These are phyloP conservation scores for Beta vulgaris DNA, from an alignment of 148 eudicot genomes.

Conservation along the genomic window DNA sequence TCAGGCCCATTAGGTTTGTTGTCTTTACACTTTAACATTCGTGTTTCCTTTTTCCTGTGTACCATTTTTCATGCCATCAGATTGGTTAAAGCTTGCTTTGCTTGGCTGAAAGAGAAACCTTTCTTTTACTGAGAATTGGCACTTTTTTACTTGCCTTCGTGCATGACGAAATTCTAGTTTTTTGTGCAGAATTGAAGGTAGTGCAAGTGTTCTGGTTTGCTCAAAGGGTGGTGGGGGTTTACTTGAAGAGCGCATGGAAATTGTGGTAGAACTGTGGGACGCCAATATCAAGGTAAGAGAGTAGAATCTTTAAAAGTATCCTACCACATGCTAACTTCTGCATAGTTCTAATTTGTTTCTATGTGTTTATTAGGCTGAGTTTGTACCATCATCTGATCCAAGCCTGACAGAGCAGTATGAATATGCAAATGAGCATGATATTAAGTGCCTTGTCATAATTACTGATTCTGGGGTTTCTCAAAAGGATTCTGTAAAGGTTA, in stretches of 20 bases:
- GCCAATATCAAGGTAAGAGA: slow-evolving; percentile 61
- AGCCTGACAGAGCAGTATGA: slow-evolving; percentile 98
- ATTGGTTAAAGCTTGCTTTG: background rate
- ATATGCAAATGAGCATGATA: slow-evolving; percentile 92
- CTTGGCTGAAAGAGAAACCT: background rate
- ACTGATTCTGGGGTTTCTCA: slow-evolving; percentile 73
- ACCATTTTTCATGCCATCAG: background rate
- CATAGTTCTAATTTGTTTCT: background rate
- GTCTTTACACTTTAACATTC: background rate
- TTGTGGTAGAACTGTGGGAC: slow-evolving; percentile 82
- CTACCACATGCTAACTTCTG: slow-evolving; percentile 8
- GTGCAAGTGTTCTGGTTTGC: slow-evolving; percentile 61
- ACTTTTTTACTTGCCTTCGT: background rate
- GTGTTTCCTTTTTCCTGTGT: background rate
- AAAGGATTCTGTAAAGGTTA: slow-evolving; percentile 75
- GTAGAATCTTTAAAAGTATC: background rate
- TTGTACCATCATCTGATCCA: slow-evolving; percentile 79
- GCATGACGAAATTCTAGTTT: background rate
- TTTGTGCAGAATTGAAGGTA: slow-evolving; percentile 46
- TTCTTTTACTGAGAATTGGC: too few relatives aligned
- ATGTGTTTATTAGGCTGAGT: slow-evolving; percentile 56
- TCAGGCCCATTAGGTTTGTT: slow-evolving; percentile 58
- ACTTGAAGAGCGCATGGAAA: slow-evolving; percentile 84
- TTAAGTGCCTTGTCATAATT: slow-evolving; percentile 81
- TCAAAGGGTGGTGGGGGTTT: slow-evolving; percentile 97